Conservation (phyloP, 1,139 yeast species). For the Yamadazyma jaroonii region DNA sequence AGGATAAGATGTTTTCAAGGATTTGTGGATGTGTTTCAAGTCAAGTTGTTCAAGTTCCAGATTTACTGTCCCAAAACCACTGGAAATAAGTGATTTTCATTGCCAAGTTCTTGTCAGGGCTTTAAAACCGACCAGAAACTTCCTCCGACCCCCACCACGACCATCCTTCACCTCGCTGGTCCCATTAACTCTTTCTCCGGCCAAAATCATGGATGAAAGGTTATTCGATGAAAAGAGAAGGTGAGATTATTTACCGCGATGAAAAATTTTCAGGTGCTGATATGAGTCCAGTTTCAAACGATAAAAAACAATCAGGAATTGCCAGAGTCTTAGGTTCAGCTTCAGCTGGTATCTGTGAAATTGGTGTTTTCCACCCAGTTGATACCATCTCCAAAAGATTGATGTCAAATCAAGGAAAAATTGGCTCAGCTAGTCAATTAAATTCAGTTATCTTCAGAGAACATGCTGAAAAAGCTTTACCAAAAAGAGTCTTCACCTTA, state of each 20-base stretch:
- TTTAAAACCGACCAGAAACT: too few species aligned
- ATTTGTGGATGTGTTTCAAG: too few species aligned
- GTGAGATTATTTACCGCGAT: conserved; percentile 17
- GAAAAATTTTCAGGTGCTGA: conserved; percentile 12
- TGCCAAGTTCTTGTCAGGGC: too few species aligned
- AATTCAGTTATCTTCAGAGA: conserved; percentile 86
- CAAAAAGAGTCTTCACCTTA: conserved; percentile 72
- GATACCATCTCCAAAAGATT: conserved; percentile 97
- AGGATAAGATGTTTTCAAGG: too few species aligned
- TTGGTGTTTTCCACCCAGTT: conserved; percentile 97
- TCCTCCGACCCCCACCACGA: too few species aligned
- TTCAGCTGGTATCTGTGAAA: conserved; percentile 94
- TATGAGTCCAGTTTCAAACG: conserved; percentile 56
- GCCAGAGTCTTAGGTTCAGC: conserved; percentile 97
- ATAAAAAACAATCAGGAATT: conserved; percentile 82
- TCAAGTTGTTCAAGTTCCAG: too few species aligned
- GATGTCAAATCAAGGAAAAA: conserved; percentile 88
- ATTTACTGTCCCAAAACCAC: too few species aligned
- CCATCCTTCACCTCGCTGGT: too few species aligned
- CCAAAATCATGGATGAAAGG: not conserved
- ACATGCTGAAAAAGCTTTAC: conserved; percentile 69
- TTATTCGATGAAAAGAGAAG: too few species aligned
- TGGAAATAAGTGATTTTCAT: too few species aligned
- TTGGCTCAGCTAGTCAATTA: conserved; percentile 61
- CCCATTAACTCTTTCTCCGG: not conserved